Evolutionary conservation across 202 grass and related monocot genomes (phyloP), one percentile per base, ranked within the genome.

Genomic region (Musa balbisiana): DNA sequence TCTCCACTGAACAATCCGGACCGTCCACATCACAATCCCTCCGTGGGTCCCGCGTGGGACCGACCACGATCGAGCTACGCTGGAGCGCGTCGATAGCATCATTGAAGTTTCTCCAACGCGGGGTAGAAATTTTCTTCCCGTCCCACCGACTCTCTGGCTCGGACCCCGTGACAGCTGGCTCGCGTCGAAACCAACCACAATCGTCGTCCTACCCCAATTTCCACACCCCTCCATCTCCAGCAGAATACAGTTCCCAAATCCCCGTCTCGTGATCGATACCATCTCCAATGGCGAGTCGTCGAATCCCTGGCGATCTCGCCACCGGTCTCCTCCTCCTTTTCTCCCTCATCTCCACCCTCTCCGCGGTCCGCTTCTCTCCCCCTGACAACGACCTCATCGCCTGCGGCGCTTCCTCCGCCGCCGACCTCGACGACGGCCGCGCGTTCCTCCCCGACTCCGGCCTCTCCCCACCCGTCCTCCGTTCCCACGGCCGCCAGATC

Each of bases 301-400:
- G 60, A 13, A 82, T 73, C 80, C 21, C 81, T 51, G 16, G 4
- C 51, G 15, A 22, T 24, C 64, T 87, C 25, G 6, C 71, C 50
- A 51, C 20, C 14, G 22, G 11, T 17, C 69, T 84, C 20, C 20
- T 81, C 66, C 68, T 87, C 62, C 29, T 73, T 52, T 23, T 60
- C 81, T 43, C 79, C 63, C 76, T 83, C 43, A n/a, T 84, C 65
- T 27, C 65, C 80, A 21, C 49, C 51, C 9, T 74, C 14, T 82
- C 75, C 49, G 71, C 83, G 8, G 79, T 83, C 52, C 81, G 79
- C n/a, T 98, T 85, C 81, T 72, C 83, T 17, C 94, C 94, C 51
- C 55, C 8, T 26, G 94, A 93, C 74, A 87, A 89, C 87, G 87
- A 93, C 88, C 94, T 98, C 55, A 67, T 98, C 76, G 85, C 91